Evolutionary conservation across 257 asterid genomes (phyloP).

Genomic region (Salvia hispanica): DNA sequence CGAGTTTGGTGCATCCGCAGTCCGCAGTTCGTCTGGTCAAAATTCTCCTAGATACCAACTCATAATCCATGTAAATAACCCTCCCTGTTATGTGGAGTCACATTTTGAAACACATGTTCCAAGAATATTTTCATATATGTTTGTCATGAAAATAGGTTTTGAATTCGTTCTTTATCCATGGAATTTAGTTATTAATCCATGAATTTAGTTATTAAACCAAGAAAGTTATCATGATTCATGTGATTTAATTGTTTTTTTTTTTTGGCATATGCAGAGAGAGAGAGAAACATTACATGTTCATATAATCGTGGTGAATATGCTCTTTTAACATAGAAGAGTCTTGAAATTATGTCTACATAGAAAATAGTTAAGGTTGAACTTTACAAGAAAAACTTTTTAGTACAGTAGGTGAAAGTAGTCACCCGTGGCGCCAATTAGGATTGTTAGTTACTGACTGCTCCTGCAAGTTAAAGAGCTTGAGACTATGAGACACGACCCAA

Average conservation of each 20-base stretch:
- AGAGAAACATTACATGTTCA: not conserved
- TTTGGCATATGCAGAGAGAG: not conserved
- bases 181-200: too few species aligned
- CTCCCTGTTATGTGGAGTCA: conserved; percentile 24
- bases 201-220: too few species aligned
- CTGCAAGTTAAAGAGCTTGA: conserved; percentile 35
- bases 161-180: too few species aligned
- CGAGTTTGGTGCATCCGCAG: conserved; percentile 66
- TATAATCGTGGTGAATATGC: not conserved
- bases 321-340: not conserved
- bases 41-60: conserved; percentile 48
- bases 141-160: not conserved
- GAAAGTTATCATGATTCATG: too few species aligned
- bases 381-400: not conserved
- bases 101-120: not conserved
- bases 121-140: not conserved
- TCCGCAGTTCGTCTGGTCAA: conserved; percentile 48
- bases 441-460: conserved; percentile 27
- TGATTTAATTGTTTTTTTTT: too few species aligned
- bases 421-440: not conserved
- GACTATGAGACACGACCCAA: conserved; percentile 6
- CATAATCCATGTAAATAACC: conserved; percentile 30
- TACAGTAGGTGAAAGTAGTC: not conserved
- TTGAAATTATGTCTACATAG: not conserved
- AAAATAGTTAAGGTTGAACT: not conserved